phyloP scores from a whole-genome alignment of 257 asterid species.

The Galeopsis tetrahit region DNA sequence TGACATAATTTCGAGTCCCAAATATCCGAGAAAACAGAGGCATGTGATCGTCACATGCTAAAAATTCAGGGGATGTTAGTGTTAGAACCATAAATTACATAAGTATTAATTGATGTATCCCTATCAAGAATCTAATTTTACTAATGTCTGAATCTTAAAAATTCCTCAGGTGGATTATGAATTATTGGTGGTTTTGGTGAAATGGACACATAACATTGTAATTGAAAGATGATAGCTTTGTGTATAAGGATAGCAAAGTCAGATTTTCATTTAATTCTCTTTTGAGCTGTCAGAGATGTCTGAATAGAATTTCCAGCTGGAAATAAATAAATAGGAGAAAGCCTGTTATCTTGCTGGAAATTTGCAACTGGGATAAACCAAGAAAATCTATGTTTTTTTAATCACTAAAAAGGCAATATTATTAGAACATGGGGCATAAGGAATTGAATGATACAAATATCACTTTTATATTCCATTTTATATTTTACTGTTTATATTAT shows the following conservation, averaged over 20 bases:
- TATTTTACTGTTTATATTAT: too few relatives aligned
- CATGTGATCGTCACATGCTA: too few relatives aligned
- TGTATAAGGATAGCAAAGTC: not conserved
- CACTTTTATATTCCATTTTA: too few relatives aligned
- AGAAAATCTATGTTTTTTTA: not conserved
- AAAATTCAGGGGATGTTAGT: too few relatives aligned
- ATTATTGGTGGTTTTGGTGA: not conserved
- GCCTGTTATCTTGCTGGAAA: not conserved
- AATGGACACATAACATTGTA: not conserved
- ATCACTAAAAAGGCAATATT: too few relatives aligned
- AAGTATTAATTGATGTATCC: not conserved
- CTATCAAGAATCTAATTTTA: not conserved
- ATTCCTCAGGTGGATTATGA: not conserved
- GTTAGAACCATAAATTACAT: too few relatives aligned
- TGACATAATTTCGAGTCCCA: too few relatives aligned
- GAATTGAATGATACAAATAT: too few relatives aligned
- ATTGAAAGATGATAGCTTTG: conserved; percentile 2
- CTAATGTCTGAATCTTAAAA: not conserved
- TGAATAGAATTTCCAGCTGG: not conserved
- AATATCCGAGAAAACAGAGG: too few relatives aligned
- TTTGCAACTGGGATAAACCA: not conserved
- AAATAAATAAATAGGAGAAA: not conserved
- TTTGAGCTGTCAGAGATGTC: conserved; percentile 24
- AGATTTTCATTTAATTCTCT: not conserved
- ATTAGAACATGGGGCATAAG: too few relatives aligned